Percentiles rank a stretch among this genome's conserved stretches.
These are phyloP conservation scores for Thielaviopsis ethacetica DNA, from an alignment of 2,329 filamentous ascomycete genomes.

Conservation along the genomic window DNA sequence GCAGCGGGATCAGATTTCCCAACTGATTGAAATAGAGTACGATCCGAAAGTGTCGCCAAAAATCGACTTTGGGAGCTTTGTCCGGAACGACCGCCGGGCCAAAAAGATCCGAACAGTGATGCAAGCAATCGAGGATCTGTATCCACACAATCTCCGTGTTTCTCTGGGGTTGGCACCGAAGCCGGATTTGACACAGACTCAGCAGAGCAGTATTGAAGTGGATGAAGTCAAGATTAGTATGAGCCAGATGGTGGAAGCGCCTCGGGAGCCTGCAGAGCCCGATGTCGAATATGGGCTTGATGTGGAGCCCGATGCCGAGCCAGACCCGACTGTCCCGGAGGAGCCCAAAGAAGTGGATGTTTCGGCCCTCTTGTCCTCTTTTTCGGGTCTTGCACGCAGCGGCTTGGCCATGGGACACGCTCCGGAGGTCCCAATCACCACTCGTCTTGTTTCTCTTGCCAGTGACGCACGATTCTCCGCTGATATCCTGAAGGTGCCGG, in stretches of 20 bases:
- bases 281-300: not conserved
- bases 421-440: constrained; percentile 22
- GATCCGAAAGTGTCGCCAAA: constrained; percentile 25
- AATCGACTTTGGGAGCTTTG: constrained; percentile 49
- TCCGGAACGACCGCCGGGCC: constrained; percentile 35
- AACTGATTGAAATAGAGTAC: constrained; percentile 49
- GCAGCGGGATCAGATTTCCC: constrained; percentile 47
- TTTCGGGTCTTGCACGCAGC: constrained; percentile 26
- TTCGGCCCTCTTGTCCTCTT: not conserved
- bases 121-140: constrained; percentile 78
- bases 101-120: constrained; percentile 55
- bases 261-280: not conserved
- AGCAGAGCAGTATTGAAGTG: constrained; percentile 37
- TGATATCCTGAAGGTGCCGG: constrained; percentile 13
- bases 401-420: constrained; percentile 23
- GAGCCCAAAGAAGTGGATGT: not conserved
- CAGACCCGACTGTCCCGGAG: not conserved
- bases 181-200: constrained; percentile 18
- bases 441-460: constrained; percentile 25
- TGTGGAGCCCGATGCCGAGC: not conserved
- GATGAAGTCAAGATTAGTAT: constrained; percentile 41
- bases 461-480: constrained; percentile 21
- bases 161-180: constrained; percentile 25
- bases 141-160: constrained; percentile 46
- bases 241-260: constrained; percentile 1